Percentiles rank a stretch among this genome's conserved stretches.
phyloP scores from a whole-genome alignment of 2,329 filamentous ascomycete genomes.

The Fusarium hostae region DNA sequence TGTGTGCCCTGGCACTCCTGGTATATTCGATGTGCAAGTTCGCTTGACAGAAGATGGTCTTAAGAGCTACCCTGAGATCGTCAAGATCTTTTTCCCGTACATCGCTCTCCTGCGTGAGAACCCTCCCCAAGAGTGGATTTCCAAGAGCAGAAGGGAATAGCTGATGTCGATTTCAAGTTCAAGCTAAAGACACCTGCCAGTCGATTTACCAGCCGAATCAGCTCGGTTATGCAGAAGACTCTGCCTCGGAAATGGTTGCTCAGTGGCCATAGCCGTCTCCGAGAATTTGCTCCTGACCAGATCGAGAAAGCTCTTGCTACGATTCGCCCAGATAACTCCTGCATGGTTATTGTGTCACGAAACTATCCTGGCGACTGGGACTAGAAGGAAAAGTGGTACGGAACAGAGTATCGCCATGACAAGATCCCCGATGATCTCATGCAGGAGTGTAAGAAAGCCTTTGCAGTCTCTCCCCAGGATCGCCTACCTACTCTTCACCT shows the following conservation, averaged over 20 bases:
- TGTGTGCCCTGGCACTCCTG: slow-evolving; percentile 79
- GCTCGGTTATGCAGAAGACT: slow-evolving; percentile 90
- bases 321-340: slow-evolving; percentile 88
- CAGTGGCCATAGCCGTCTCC: slow-evolving; percentile 79
- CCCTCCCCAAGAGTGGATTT: slow-evolving; percentile 91
- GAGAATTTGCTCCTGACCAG: slow-evolving; percentile 80
- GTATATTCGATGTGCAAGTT: slow-evolving; percentile 82
- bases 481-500: slow-evolving; percentile 80
- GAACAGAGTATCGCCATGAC: slow-evolving; percentile 89
- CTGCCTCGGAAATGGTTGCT: slow-evolving; percentile 88
- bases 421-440: slow-evolving; percentile 82
- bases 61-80: slow-evolving; percentile 82
- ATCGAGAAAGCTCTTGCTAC: slow-evolving; percentile 80
- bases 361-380: slow-evolving; percentile 87
- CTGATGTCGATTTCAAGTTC: slow-evolving; percentile 94
- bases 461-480: slow-evolving; percentile 64
- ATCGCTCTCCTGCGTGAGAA: slow-evolving; percentile 84
- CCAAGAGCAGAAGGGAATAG: slow-evolving; percentile 88
- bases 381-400: slow-evolving; percentile 95
- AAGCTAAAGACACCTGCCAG: slow-evolving; percentile 91
- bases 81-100: slow-evolving; percentile 90
- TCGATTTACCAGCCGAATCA: slow-evolving; percentile 86
- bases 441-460: slow-evolving; percentile 73
- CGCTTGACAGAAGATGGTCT: slow-evolving; percentile 85
- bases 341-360: slow-evolving; percentile 83